Conservation (phyloP, 116 monocot species). For the Phalaenopsis hybrid region DNA sequence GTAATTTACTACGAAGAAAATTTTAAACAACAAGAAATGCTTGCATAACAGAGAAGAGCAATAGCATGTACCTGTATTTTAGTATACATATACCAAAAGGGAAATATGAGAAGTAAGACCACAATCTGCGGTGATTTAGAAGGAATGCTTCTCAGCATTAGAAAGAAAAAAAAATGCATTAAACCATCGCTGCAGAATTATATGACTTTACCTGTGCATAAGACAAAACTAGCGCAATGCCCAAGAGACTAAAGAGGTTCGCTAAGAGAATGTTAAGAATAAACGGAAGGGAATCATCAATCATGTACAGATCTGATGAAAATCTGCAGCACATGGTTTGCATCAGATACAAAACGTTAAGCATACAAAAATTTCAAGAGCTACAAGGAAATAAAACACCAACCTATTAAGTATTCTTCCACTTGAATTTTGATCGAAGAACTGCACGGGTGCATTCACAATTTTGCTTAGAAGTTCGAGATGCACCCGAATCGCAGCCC, state of each 20-base stretch:
- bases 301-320: slow-evolving; percentile 95
- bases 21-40: neutral
- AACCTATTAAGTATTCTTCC: slow-evolving; percentile 97
- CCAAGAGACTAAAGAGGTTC: slow-evolving; percentile 73
- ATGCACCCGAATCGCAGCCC: slow-evolving; percentile 79
- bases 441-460: slow-evolving; percentile 69
- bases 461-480: slow-evolving; percentile 68
- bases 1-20: neutral
- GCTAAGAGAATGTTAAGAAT: slow-evolving; percentile 96
- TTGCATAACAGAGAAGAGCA: neutral
- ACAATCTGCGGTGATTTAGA: slow-evolving; percentile 40
- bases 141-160: slow-evolving; percentile 11
- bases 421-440: slow-evolving; percentile 85
- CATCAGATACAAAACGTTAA: slow-evolving; percentile 6
- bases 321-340: slow-evolving; percentile 45
- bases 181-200: neutral
- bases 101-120: slow-evolving; percentile 75
- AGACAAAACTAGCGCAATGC: slow-evolving; percentile 65
- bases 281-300: slow-evolving; percentile 99
- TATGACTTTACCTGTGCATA: slow-evolving; percentile 69
- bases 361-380: neutral
- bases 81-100: slow-evolving; percentile 65
- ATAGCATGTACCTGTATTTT: slow-evolving; percentile 72
- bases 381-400: neutral
- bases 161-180: neutral